Base-by-base conservation (phyloP, 371 early-diverging fungal species). In the Mortierella polycephala region DNA sequence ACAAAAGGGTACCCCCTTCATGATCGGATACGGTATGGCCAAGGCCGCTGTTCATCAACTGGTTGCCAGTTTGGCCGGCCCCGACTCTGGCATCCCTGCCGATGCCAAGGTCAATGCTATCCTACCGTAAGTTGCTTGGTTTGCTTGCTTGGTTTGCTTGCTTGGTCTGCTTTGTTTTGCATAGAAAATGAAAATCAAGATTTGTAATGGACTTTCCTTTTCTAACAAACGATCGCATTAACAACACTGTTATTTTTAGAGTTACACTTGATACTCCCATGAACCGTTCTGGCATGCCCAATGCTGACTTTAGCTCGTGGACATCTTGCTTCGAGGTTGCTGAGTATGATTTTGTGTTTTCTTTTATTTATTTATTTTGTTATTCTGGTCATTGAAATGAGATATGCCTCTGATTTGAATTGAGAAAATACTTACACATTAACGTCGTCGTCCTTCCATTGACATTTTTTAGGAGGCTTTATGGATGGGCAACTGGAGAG, bases 31-130 rank as follows among this genome's bases (percentile, higher is more conserved):
- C 81, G 99, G 99, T 47, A 79, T 96, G 74, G 95, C 96, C 65
- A 98, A 98, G 83, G 95, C 96, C 7, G 92, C 95, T 9, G 96
- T 96, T 30, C 96, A 97, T 80, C 98, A 98, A 58, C 84, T 98
- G 75, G 91, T 94, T 0, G 82, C 89, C 44, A 93, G 93, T 67
- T 82, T 95, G 50, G 93, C 96, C 45, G 88, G 87, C 14, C 79
- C 85, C 12, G 88, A 86, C 40, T 85, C 91, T 64, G 99, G 98
- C 1, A 81, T 98, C 50, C 96, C 96, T 21, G 73, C 83, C 6
- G 86, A 83, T 21, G 88, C 90, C 50, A 88, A 88, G 44, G 94
- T 93, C 9, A 86, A 87, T 45, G 95, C 90, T 13, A 84, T 97
- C 37, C 85, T 92, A 64, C 97, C 97, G 92, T 93, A 90, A 83